Evolutionary conservation across 345 rosid genomes (phyloP), one percentile per base, ranked within the genome.

Genomic region (Arabis alpina): DNA sequence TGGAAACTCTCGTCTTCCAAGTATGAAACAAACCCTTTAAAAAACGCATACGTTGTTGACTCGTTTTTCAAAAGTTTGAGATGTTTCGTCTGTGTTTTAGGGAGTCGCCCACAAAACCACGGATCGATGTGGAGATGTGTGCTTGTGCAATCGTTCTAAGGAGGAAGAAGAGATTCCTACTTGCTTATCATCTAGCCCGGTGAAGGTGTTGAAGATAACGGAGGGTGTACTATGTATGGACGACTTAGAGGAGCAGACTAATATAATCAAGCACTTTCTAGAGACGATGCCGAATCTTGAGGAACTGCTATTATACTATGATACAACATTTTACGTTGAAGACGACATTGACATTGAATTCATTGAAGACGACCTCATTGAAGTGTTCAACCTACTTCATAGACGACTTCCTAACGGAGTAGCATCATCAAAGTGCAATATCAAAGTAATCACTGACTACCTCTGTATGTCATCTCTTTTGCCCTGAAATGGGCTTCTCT

Each of bases 231-330:
- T 2, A 4, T 10, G 1, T 61, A 27, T 8, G 27, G n/a, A 8
- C 36, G 56, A 41, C 4, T 16, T 40, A 6, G 50, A 15, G 51
- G 10, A 40, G 36, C 16, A 64, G 48, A 50, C 3, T 10, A 28
- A 41, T 30, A 41, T 54, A 23, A 3, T 66, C 19, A 42, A 41
- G 51, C 6, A 54, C 2, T 66, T 66, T 19, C 9, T 66, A 28
- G 53, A 54, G 53, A 54, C 13, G 10, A 54, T 66, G 71, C 62
- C 53, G 2, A 42, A 30, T 54, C 71, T 68, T 55, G 72, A 68
- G n/a, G 2, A 68, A 0, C 0, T 55, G 9, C 8, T 43, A 12
- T 1, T 54, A 12, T 36, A 54, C 43, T 54, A 12, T 15, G 3
- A 30, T 16, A 8, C 42, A 66, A 0, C 53, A 42, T 2, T 3